phyloP scores from a whole-genome alignment of 2,329 filamentous ascomycete species.

The Macrophomina pseudophaseolina region DNA sequence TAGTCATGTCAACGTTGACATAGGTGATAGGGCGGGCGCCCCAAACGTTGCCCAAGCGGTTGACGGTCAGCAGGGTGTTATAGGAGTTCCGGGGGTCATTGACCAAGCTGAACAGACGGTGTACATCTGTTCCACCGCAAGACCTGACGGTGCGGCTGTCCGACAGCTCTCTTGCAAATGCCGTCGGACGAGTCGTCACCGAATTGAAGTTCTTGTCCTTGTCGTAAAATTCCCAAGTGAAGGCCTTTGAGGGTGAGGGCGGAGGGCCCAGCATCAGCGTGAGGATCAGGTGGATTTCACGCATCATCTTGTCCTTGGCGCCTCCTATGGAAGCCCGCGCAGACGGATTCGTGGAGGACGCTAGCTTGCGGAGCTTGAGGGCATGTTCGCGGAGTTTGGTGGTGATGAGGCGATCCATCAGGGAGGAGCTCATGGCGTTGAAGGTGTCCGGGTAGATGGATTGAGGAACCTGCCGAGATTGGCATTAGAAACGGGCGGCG shows the following conservation, averaged over 20 bases:
- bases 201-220: slow-evolving; percentile 67
- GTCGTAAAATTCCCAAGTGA: slow-evolving; percentile 82
- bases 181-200: slow-evolving; percentile 68
- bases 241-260: slow-evolving; percentile 69
- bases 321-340: slow-evolving; percentile 45
- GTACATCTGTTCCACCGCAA: slow-evolving; percentile 64
- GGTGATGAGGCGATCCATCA: slow-evolving; percentile 76
- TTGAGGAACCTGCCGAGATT: slow-evolving; percentile 63
- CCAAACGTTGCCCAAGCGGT: slow-evolving; percentile 80
- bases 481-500: neutral
- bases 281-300: slow-evolving; percentile 79
- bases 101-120: slow-evolving; percentile 77
- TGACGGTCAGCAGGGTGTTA: slow-evolving; percentile 74
- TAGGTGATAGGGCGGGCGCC: slow-evolving; percentile 78
- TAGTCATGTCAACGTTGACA: slow-evolving; percentile 77
- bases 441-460: slow-evolving; percentile 79
- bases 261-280: slow-evolving; percentile 82
- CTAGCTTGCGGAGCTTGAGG: slow-evolving; percentile 69
- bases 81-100: slow-evolving; percentile 83
- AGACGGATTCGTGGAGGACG: slow-evolving; percentile 42
- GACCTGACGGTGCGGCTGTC: slow-evolving; percentile 63
- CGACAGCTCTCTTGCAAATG: slow-evolving; percentile 73
- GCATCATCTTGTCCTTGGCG: slow-evolving; percentile 75
- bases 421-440: slow-evolving; percentile 73
- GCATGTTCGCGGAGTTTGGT: slow-evolving; percentile 88